Conservation (phyloP, 352 stramenopile species). For the Hyphochytrium catenoides region DNA sequence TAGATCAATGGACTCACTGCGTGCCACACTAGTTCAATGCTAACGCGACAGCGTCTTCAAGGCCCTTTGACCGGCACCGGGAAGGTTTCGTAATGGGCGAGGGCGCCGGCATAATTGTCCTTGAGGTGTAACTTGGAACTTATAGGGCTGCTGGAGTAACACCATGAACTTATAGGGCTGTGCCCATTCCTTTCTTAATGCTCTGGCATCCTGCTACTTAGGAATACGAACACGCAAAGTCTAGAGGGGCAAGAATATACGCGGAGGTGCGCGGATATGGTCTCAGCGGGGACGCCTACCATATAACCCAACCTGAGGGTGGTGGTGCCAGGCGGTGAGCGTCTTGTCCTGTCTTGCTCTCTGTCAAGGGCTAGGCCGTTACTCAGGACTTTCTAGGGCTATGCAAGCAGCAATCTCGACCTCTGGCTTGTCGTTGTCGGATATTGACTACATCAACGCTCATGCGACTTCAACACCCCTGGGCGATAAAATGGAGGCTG, state of each 20-base stretch:
- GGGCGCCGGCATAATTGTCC: conserved; percentile 49
- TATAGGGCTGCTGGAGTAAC: no score
- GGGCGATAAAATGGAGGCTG: conserved; percentile 80
- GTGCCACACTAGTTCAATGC: conserved; percentile 66
- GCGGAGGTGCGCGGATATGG: conserved; percentile 85
- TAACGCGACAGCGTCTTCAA: conserved; percentile 46
- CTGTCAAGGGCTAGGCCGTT: not conserved
- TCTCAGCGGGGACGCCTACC: conserved; percentile 82
- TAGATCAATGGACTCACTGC: not conserved
- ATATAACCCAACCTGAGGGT: conserved; percentile 53
- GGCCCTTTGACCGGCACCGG: conserved; percentile 81
- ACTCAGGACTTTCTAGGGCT: conserved; percentile 17
- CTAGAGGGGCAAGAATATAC: conserved; percentile 74
- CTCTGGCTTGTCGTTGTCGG: conserved; percentile 31
- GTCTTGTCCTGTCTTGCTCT: not conserved
- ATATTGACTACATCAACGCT: conserved; percentile 92
- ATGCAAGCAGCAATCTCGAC: conserved; percentile 73
- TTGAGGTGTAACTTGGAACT: conserved; percentile 44
- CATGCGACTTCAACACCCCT: conserved; percentile 94
- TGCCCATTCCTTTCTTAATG: no score
- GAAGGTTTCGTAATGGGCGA: conserved; percentile 95
- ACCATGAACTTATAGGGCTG: no score
- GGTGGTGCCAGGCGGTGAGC: conserved; percentile 26
- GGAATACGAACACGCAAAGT: conserved; percentile 71
- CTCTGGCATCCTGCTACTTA: conserved; percentile 9